Evolutionary conservation across 208 protist species (phyloP), one percentile per base, ranked within the genome.

Genomic region (Acanthamoeba rhysodes): DNA sequence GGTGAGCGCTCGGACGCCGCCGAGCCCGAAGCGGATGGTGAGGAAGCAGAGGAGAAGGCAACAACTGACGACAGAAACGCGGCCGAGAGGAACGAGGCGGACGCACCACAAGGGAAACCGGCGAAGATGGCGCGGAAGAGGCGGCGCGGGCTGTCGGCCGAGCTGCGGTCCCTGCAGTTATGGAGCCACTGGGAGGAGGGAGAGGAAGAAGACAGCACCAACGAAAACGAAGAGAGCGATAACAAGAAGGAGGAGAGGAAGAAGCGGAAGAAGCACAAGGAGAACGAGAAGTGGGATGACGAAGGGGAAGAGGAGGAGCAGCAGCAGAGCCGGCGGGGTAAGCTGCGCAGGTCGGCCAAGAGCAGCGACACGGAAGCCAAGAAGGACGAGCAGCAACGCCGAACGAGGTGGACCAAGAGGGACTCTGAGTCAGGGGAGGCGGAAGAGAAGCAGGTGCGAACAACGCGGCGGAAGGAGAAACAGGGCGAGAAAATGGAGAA

Each of bases 151-250:
- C 53, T 88, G 16, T 88, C 80, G 50, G 34, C 24, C 27, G 80
- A 88, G 53, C 80, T 88, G 10, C 16, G n/a, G 50, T 88, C 80
- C 27, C 50, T 88, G 29, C 80, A 88, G 50, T 53, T 88, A 16
- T 88, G 80, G 80, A 88, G 80, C 14, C 80, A 88, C 29, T 88
- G 80, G 80, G 32, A 34, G 5, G 80, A 85, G 5, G 76, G 59
- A 7, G 32, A 62, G 45, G 50, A 88, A 29, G 20, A 66, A 9
- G 80, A 84, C 41, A 55, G 45, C 29, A 29, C 29, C 72, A 37
- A n/a, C n/a, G 9, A 57, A 22, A 53, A 22, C 8, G 41, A n/a
- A 20, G 27, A 85, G 57, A 66, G 27, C 34, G 41, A 90, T 8
- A 45, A 32, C 45, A 90, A 48, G 32, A 50, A 68, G 5, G 41